Conservation (phyloP, 1,284 basidiomycete species). For the Cryptococcus sp. region DNA sequence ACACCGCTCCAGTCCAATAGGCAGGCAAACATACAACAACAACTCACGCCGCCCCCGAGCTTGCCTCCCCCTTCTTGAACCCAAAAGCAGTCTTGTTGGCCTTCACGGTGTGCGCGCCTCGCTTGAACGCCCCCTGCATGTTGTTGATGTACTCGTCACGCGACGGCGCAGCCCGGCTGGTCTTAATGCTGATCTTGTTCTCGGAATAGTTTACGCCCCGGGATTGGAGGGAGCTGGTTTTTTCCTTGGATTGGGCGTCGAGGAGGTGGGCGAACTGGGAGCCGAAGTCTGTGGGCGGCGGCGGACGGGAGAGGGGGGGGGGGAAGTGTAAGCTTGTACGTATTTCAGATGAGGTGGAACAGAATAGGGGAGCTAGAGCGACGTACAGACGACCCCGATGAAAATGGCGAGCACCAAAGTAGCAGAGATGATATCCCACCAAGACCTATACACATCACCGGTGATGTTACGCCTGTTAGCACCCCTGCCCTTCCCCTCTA, state of each 20-base stretch:
- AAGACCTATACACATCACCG: slow-evolving; percentile 24
- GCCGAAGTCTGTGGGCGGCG: slow-evolving; percentile 15
- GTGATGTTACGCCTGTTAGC: neutral
- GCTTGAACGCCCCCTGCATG: slow-evolving; percentile 35
- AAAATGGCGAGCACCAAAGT: slow-evolving; percentile 32
- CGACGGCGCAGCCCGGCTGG: slow-evolving; percentile 27
- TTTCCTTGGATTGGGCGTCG: slow-evolving; percentile 9
- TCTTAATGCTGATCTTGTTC: slow-evolving; percentile 28
- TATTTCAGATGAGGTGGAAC: no score
- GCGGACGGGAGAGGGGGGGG: neutral
- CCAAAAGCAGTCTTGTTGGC: slow-evolving; percentile 32
- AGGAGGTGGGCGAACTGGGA: slow-evolving; percentile 17
- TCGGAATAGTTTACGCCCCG: slow-evolving; percentile 25
- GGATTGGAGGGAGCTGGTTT: slow-evolving; percentile 12
- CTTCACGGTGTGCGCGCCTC: slow-evolving; percentile 31
- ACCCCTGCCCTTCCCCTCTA: no score
- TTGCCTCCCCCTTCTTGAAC: slow-evolving; percentile 10
- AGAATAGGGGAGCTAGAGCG: no score
- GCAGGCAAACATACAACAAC: no score
- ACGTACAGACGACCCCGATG: slow-evolving; percentile 40
- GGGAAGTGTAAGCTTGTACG: no score
- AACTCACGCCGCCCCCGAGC: slow-evolving; percentile 20
- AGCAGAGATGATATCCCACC: slow-evolving; percentile 35
- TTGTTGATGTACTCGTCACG: slow-evolving; percentile 35
- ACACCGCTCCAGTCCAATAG: neutral